Base-by-base conservation (phyloP, 2,329 filamentous ascomycete genomes). In the Phialocephala subalpina region DNA sequence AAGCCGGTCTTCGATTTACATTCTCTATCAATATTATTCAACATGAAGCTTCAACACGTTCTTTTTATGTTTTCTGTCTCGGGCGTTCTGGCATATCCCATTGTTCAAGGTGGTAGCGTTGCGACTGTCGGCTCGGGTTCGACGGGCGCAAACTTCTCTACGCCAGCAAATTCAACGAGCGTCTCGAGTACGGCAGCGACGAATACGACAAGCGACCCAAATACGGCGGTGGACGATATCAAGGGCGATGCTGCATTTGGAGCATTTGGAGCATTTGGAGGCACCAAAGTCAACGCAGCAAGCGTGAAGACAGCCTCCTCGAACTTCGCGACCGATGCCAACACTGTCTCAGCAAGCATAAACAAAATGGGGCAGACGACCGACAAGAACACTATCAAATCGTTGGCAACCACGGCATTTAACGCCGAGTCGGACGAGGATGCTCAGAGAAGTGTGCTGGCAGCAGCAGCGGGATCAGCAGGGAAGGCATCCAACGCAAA, bases 341-440 rank as follows among this genome's bases (percentile, higher is more conserved):
- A 68, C 42, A 73, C 70, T 20, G 72, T 74, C 22, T 73, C 72
- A 14, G 61, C 65, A 12, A 65, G 66, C n/a, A 18, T 73, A 14
- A 73, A 74, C 47, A 36, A 58, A 16, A 62, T 74, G 11, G 60
- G 62, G 16, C 64, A 47, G 5, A 61, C 63, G 35, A 70, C 69
- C 3, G 52, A 71, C 29, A 33, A 40, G 9, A 49, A 42, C 1
- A 64, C 38, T 1, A 72, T 74, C 58, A 65, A 67, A n/a, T 63
- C 66, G 1, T 63, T 71, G 11, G 73, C 73, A 2, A 53, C 63
- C 1, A 69, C 47, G 38, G 73, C 70, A 25, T 74, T 70, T 60
- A 61, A 70, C 11, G 73, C 73, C 4, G 73, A 74, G 47, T 66
- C 65, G 1, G 68, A 74, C 36, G 73, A 74, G 60, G 72, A 74